phyloP scores from a whole-genome alignment of 306 rosid species.

The Elaeagnus macrophylla region DNA sequence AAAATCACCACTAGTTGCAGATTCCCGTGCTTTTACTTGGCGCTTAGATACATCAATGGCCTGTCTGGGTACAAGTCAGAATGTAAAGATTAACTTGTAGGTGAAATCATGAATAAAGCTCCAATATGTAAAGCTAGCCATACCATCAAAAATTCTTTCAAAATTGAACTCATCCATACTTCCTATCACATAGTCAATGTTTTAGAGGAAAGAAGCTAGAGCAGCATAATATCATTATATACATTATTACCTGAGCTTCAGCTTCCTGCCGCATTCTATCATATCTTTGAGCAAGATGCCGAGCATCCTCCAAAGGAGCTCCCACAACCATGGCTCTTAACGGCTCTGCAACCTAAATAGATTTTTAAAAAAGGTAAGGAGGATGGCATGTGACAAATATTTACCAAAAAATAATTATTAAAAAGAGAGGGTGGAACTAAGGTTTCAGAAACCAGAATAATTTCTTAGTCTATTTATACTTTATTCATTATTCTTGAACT shows the following conservation, averaged over 20 bases:
- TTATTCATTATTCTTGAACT: too few relatives aligned
- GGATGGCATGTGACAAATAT: too few relatives aligned
- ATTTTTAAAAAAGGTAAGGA: neutral
- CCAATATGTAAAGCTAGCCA: neutral
- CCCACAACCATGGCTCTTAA: constrained; percentile 95
- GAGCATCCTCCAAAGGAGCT: constrained; percentile 96
- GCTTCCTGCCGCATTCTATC: constrained; percentile 96
- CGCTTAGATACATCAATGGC: constrained; percentile 80
- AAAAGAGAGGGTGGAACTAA: neutral
- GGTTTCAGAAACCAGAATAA: too few relatives aligned
- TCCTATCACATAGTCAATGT: too few relatives aligned
- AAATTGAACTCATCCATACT: too few relatives aligned
- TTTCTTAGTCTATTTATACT: too few relatives aligned
- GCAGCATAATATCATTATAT: neutral
- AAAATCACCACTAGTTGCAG: constrained; percentile 52
- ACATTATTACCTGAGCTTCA: constrained; percentile 74
- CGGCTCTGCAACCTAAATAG: constrained; percentile 79
- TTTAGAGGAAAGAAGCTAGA: neutral
- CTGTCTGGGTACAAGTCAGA: constrained; percentile 53
- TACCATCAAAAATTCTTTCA: neutral
- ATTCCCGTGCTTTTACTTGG: constrained; percentile 65
- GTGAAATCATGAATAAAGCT: constrained; percentile 1
- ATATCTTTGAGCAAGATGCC: constrained; percentile 96
- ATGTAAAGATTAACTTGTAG: constrained; percentile 24
- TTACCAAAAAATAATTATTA: too few relatives aligned